Conservation (phyloP, 75 land plant genomes). For the Cryptomeria japonica region DNA sequence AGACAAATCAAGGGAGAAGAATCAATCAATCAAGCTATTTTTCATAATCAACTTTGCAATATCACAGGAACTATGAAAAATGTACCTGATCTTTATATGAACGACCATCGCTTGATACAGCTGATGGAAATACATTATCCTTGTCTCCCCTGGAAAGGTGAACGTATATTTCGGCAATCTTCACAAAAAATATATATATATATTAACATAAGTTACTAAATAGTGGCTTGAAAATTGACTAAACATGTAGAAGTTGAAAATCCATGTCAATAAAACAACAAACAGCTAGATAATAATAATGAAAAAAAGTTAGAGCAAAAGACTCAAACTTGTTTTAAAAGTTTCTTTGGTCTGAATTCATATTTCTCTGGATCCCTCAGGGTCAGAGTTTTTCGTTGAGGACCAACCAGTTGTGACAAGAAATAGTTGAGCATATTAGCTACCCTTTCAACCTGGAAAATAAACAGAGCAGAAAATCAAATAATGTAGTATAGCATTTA, state of each 20-base stretch:
- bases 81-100: conserved; percentile 92
- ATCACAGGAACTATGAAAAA: conserved; percentile 5
- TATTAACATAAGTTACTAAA: neutral
- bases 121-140: conserved; percentile 66
- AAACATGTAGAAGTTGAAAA: neutral
- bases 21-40: neutral
- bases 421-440: conserved; percentile 98
- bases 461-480: neutral
- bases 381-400: conserved; percentile 87
- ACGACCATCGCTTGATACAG: conserved; percentile 95
- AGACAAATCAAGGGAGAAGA: neutral
- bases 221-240: neutral
- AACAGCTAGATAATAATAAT: neutral
- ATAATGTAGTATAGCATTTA: no score
- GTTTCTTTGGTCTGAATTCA: conserved; percentile 88
- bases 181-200: conserved; percentile 8
- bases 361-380: conserved; percentile 98
- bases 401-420: conserved; percentile 87
- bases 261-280: neutral
- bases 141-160: conserved; percentile 87
- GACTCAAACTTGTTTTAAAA: conserved; percentile 81
- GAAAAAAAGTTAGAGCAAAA: neutral
- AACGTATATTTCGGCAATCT: conserved; percentile 96
- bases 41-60: neutral
- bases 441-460: conserved; percentile 91